Base-by-base conservation (phyloP, 2,329 filamentous ascomycete species). In the Phaeosphaeria sp. region DNA sequence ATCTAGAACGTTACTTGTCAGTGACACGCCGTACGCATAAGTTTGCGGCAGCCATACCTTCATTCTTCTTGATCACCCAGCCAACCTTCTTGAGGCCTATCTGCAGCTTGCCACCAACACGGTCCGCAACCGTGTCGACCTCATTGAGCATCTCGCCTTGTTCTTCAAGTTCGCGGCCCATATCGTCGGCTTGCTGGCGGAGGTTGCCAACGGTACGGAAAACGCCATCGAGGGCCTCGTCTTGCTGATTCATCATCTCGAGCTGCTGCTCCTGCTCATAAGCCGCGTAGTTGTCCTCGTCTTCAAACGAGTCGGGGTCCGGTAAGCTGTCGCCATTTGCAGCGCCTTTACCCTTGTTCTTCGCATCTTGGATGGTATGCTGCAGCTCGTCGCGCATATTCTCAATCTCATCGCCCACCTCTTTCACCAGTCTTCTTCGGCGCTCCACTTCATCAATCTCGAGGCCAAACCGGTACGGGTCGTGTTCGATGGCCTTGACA, bases 81-180 rank as follows among this genome's bases (percentile, higher is more conserved):
- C 89, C 87, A 69, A 99, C 87, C 80, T 91, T 94, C 79, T 91
- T 90, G 82, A 98, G 87, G 20, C 95, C 95, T 55, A 85, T 92
- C 80, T 92, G 88, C 70, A 99, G 79, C 73, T 95, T 89, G 1
- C 92, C 91, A 15, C 92, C 91, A 1, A 99, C 93, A 33, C 94
- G 85, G 76, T 98, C 93, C 3, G 92, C 92, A 55, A 96, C 83
- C 27, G 84, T 85, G 78, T 98, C 94, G 42, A 96, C 90, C 52
- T 91, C 89, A 62, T 95, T 89, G 56, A 99, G 83, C 85, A 98
- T 90, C 77, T 93, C 91, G 21, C 85, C 85, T 83, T 99, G 95
- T 80, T 99, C 95, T 79, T 97, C 96, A 46, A 99, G 83, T 81
- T 99, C 95, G 56, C 94, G 84, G 1, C 95, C 94, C 94, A 99